These are phyloP conservation scores for Chytridiales sp. DNA, from an alignment of 371 early-diverging fungal genomes.

Conservation along the genomic window DNA sequence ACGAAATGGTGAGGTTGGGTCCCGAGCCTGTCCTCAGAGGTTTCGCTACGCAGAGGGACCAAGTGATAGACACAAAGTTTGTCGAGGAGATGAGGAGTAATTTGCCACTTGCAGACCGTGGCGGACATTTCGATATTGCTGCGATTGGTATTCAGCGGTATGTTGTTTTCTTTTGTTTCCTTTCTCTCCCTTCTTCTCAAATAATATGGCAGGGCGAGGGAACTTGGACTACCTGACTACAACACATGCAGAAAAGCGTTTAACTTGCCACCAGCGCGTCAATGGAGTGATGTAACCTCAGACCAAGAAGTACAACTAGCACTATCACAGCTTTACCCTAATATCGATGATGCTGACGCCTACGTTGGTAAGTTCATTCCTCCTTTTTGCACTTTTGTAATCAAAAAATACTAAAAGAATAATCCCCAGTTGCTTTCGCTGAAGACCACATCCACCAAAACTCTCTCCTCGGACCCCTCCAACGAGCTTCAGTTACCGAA, in stretches of 20 bases:
- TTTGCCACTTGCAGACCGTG: slow-evolving; percentile 15
- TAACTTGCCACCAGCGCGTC: slow-evolving; percentile 13
- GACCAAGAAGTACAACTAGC: slow-evolving; percentile 18
- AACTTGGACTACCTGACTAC: slow-evolving; percentile 34
- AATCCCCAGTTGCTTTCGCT: slow-evolving; percentile 22
- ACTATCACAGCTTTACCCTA: slow-evolving; percentile 17
- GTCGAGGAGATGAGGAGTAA: slow-evolving; percentile 28
- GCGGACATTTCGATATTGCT: slow-evolving; percentile 22
- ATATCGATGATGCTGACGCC: slow-evolving; percentile 30
- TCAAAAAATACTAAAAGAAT: neutral
- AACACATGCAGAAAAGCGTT: slow-evolving; percentile 26
- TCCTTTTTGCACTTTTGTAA: neutral
- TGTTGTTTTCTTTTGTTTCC: neutral
- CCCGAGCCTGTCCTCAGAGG: slow-evolving; percentile 33
- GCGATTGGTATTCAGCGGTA: slow-evolving; percentile 38
- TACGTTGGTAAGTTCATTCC: slow-evolving; percentile 25
- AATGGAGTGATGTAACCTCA: slow-evolving; percentile 29
- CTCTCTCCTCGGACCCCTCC: slow-evolving; percentile 25
- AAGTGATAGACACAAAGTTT: slow-evolving; percentile 25
- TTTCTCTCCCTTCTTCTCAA: neutral
- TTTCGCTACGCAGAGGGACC: slow-evolving; percentile 29
- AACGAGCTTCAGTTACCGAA: slow-evolving; percentile 27
- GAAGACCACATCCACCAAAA: slow-evolving; percentile 15
- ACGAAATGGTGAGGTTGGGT: slow-evolving; percentile 11
- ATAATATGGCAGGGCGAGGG: slow-evolving; percentile 35